Base-by-base conservation (phyloP, 257 asterid species). In the Przewalskia tangutica region DNA sequence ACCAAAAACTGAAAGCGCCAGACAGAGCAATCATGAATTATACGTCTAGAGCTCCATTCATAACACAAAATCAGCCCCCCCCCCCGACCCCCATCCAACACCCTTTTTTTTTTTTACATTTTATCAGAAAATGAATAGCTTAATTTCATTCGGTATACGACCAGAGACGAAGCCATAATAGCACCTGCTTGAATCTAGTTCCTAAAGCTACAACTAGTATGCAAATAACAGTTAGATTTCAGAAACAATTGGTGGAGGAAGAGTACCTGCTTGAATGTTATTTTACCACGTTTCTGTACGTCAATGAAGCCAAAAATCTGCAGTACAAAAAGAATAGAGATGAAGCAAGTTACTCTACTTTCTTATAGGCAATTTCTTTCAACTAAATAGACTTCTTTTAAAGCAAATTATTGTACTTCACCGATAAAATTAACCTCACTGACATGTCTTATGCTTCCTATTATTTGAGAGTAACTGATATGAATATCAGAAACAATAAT, bases 261-360 rank as follows among this genome's bases (percentile, higher is more conserved):
- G 40, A n/a, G 16, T 78, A 91, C 99, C 98, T 93, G 98, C 84
- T 92, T 96, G 77, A 96, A 96, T 53, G 94, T 86, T 81, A 93
- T 86, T 87, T 91, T 90, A 58, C 98, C 96, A 4, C 64, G 90
- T 91, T 90, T 93, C 91, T 86, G 89, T 86, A 87, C 90, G 82
- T 96, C 98, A 83, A 93, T 66, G 86, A 90, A 94, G 32, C 81
- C 91, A 88, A 96, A 94, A 79, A 96, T 93, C 99, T 94, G 94
- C 76, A 50, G 13, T 71, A 73, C 44, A 50, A 73, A 42, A 73
- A 73, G 46, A 73, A 73, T 73, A 73, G 20, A 73, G 58, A 73
- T 23, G 59, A 73, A 48, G 60, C 20, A 71, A 20, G 23, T 48
- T 48, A 48, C 23, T 73, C 16, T 73, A 73, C 60, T 73, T 46